phyloP scores from a whole-genome alignment of 2,329 filamentous ascomycete genomes.

The Trichophyton verrucosum region DNA sequence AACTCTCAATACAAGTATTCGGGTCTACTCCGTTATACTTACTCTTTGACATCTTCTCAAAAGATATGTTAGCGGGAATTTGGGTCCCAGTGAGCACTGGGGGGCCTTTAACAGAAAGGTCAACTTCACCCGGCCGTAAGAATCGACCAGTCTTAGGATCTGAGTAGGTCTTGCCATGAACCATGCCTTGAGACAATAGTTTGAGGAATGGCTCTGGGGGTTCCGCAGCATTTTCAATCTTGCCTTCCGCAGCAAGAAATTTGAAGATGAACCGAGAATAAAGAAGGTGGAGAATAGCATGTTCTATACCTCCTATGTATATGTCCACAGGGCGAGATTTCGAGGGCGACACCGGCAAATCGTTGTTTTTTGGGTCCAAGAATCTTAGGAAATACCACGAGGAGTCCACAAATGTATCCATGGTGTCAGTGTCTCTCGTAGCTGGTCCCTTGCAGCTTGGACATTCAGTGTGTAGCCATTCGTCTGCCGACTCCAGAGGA shows the following conservation, averaged over 20 bases:
- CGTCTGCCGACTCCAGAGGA: conserved; percentile 56
- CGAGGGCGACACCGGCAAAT: conserved; percentile 48
- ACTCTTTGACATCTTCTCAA: conserved; percentile 91
- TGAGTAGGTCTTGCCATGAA: conserved; percentile 72
- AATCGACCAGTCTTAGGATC: conserved; percentile 65
- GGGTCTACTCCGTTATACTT: conserved; percentile 89
- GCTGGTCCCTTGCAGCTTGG: conserved; percentile 57
- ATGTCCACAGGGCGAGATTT: conserved; percentile 61
- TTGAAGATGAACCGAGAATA: conserved; percentile 88
- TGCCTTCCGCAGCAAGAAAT: conserved; percentile 50
- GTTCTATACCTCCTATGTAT: conserved; percentile 83
- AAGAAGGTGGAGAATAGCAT: conserved; percentile 78
- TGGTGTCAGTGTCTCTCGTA: conserved; percentile 78
- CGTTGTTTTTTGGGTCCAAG: conserved; percentile 54
- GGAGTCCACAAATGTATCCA: conserved; percentile 93
- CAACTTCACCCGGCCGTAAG: conserved; percentile 62
- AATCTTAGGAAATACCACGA: conserved; percentile 72
- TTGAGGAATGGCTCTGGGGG: conserved; percentile 64
- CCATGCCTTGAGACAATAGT: conserved; percentile 86
- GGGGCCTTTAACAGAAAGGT: conserved; percentile 43
- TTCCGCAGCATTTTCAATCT: conserved; percentile 15
- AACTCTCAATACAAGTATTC: conserved; percentile 54
- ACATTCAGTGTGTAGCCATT: conserved; percentile 65
- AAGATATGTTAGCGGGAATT: conserved; percentile 49
- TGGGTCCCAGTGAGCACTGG: conserved; percentile 54